A percentile compares a stretch with the other conserved stretches of the same genome.
Conservation (phyloP, 2,329 filamentous ascomycete genomes). For the Aspergillus puulaauensis region DNA sequence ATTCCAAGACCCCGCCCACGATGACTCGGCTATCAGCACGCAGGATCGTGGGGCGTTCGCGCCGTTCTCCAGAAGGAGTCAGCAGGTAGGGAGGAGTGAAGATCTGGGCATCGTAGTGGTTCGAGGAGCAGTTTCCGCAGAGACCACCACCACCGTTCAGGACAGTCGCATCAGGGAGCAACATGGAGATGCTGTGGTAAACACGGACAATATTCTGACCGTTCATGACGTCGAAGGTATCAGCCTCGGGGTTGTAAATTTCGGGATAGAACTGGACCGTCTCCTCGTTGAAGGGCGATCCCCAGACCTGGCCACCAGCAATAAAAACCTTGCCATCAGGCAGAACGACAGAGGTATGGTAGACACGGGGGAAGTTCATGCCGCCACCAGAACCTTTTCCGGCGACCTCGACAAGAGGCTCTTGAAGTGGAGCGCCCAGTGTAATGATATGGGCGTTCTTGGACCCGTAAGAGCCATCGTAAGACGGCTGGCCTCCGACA, state of each 20-base stretch:
- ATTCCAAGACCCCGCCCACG: neutral
- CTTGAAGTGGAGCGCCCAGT: constrained; percentile 32
- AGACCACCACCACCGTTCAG: constrained; percentile 55
- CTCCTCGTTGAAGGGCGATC: constrained; percentile 48
- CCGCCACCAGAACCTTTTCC: constrained; percentile 30
- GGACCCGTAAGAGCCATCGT: constrained; percentile 38
- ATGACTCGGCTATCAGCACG: neutral
- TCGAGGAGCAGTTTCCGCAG: constrained; percentile 48
- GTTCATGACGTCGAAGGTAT: constrained; percentile 32
- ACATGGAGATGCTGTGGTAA: constrained; percentile 53
- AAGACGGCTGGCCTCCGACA: constrained; percentile 9
- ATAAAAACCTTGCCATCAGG: constrained; percentile 52
- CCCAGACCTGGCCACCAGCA: constrained; percentile 48
- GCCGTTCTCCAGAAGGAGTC: neutral
- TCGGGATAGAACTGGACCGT: constrained; percentile 46
- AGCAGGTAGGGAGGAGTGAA: constrained; percentile 59
- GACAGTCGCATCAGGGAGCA: constrained; percentile 53
- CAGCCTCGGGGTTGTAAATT: constrained; percentile 46
- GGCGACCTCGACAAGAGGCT: constrained; percentile 9
- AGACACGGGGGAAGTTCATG: constrained; percentile 45
- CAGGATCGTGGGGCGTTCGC: neutral
- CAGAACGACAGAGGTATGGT: constrained; percentile 50
- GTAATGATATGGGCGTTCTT: constrained; percentile 53
- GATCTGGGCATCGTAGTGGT: constrained; percentile 58
- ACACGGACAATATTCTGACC: constrained; percentile 23